Evolutionary conservation across 495 filamentous ascomycete species (phyloP).

Genomic region (Chaetomium cochliodes): DNA sequence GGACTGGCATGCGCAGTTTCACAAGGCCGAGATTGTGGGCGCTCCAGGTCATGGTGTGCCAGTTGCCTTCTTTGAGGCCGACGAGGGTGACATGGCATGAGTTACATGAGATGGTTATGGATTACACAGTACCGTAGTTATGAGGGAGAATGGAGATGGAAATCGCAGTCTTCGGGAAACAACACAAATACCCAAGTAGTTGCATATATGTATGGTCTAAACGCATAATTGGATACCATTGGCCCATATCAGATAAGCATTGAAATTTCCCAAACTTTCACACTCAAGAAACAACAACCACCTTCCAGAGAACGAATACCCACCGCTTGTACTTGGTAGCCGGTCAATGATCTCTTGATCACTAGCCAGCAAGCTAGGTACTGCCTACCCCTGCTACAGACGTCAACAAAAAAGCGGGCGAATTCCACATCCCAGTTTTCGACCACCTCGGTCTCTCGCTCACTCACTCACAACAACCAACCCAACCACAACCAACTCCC

Average conservation of each 20-base stretch:
- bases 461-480: not conserved
- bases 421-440: no score
- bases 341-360: no score
- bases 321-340: no score
- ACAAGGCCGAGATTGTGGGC: constrained; percentile 43
- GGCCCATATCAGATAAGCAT: not conserved
- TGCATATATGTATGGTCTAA: not conserved
- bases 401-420: no score
- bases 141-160: no score
- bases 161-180: no score
- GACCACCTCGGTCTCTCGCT: no score
- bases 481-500: not conserved
- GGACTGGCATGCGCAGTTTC: constrained; percentile 40
- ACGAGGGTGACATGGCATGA: constrained; percentile 25
- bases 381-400: no score
- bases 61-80: constrained; percentile 39
- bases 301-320: no score
- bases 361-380: no score
- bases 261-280: not conserved
- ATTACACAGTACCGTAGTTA: no score
- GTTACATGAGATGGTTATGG: not conserved
- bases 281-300: no score
- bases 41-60: constrained; percentile 42
- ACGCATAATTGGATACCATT: not conserved
- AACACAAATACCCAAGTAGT: not conserved